phyloP scores from a whole-genome alignment of 176 grass and related monocot genomes.

The Cenchrus americanus region DNA sequence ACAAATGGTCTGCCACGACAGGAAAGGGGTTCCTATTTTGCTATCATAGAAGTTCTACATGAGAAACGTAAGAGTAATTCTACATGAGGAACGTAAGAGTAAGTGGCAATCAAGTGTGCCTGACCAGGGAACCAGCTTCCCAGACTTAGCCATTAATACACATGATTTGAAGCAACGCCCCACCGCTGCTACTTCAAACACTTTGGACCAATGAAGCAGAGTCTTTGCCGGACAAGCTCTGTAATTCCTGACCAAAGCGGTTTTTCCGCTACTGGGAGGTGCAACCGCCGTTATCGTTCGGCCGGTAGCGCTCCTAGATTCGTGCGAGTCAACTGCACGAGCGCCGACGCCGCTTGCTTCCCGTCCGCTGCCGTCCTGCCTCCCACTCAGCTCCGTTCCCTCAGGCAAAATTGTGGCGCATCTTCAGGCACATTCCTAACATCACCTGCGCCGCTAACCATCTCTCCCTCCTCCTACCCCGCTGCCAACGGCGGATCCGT shows the following conservation, averaged over 20 bases:
- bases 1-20: background rate
- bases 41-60: background rate
- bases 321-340: no score
- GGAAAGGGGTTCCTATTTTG: background rate
- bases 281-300: no score
- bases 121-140: background rate
- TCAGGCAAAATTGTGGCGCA: no score
- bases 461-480: no score
- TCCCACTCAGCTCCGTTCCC: no score
- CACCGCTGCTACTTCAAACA: background rate
- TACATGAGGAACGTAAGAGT: background rate
- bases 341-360: no score
- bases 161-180: background rate
- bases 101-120: background rate
- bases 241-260: background rate
- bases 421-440: no score
- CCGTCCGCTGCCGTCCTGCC: no score
- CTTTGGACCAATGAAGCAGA: background rate
- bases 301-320: no score
- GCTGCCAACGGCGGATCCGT: no score
- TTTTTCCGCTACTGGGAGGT: no score
- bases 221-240: background rate
- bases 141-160: background rate
- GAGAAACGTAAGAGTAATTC: background rate
- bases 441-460: no score